Percentiles rank a stretch among this genome's conserved stretches.
phyloP scores from a whole-genome alignment of 176 grass and related monocot species.

The Ensete ventricosum region DNA sequence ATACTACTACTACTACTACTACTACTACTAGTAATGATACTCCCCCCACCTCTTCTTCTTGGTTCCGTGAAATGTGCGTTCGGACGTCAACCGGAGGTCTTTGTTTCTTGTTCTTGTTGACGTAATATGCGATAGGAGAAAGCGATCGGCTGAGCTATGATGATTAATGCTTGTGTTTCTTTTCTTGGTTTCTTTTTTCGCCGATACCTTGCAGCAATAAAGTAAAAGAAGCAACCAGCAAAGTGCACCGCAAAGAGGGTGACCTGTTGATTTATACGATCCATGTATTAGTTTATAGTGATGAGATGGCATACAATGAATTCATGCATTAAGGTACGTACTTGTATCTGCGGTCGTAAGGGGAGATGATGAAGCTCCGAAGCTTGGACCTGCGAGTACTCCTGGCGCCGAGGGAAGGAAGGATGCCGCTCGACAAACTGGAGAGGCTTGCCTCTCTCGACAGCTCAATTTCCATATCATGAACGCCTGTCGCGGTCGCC shows the following conservation, averaged over 20 bases:
- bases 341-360: slow-evolving; percentile 72
- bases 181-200: no score
- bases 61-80: neutral
- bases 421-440: neutral
- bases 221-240: no score
- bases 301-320: neutral
- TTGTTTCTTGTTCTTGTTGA: no score
- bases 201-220: no score
- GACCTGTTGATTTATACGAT: no score
- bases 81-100: neutral
- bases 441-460: neutral
- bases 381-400: slow-evolving; percentile 63
- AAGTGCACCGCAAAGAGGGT: no score
- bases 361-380: slow-evolving; percentile 44
- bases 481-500: no score
- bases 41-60: neutral
- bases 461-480: no score
- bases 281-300: no score
- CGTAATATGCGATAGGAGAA: neutral
- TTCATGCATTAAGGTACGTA: neutral
- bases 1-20: no score
- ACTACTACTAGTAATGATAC: neutral
- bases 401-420: slow-evolving; percentile 34
- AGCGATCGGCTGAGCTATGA: neutral
- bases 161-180: no score